phyloP scores from a whole-genome alignment of 495 filamentous ascomycete species.

The Penicillium manginii region DNA sequence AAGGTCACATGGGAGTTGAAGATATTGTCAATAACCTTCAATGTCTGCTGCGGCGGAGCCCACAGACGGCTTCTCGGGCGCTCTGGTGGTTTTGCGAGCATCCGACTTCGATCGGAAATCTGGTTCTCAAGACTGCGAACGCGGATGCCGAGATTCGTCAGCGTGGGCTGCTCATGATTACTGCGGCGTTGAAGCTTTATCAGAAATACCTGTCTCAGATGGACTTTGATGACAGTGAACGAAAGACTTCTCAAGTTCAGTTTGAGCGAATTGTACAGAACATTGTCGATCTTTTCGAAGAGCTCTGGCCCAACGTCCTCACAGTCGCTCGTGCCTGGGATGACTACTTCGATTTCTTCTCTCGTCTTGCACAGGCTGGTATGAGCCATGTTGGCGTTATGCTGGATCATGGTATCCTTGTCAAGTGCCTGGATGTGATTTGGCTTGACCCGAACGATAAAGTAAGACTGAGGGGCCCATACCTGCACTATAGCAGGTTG shows the following conservation, averaged over 20 bases:
- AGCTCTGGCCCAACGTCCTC: conserved; percentile 60
- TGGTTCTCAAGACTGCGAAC: conserved; percentile 69
- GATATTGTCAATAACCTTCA: conserved; percentile 57
- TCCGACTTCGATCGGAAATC: conserved; percentile 60
- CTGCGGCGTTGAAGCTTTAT: conserved; percentile 52
- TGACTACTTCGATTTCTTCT: conserved; percentile 76
- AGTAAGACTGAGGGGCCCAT: conserved; percentile 53
- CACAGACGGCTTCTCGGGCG: conserved; percentile 40
- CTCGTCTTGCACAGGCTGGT: conserved; percentile 61
- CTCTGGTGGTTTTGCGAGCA: conserved; percentile 66
- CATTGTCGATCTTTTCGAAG: conserved; percentile 56
- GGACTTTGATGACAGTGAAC: conserved; percentile 34
- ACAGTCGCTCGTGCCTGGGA: conserved; percentile 68
- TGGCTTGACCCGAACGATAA: conserved; percentile 60
- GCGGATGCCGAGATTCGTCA: conserved; percentile 55
- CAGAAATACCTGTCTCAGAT: conserved; percentile 48
- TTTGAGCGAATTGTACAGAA: conserved; percentile 52
- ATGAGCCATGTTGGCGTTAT: conserved; percentile 55
- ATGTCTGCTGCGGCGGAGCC: conserved; percentile 49
- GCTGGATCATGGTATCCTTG: conserved; percentile 59
- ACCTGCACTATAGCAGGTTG: conserved; percentile 58
- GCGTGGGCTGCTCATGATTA: conserved; percentile 58
- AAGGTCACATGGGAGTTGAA: conserved; percentile 68
- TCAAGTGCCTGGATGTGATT: conserved; percentile 62
- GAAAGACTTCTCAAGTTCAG: conserved; percentile 30